Percentiles rank a stretch among this genome's conserved stretches.
Conservation (phyloP, 306 rosid genomes). For the Prunus mira region DNA sequence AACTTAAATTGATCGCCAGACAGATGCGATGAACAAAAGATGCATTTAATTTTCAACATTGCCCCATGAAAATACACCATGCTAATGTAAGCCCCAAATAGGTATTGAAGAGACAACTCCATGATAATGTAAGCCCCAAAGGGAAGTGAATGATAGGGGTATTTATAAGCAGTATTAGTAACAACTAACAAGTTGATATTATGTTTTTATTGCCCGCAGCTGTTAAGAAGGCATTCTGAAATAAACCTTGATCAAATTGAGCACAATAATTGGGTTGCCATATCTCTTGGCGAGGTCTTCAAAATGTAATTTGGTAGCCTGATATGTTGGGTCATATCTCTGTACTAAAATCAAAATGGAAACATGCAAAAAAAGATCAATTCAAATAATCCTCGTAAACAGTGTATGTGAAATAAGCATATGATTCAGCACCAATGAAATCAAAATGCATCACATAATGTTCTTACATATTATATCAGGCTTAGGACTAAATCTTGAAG, state of each 20-base stretch:
- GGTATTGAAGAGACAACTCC: background rate
- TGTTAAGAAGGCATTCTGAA: conserved; percentile 10
- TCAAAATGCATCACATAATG: conserved; percentile 19
- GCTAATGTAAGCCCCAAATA: background rate
- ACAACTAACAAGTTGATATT: background rate
- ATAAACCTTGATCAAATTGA: conserved; percentile 82
- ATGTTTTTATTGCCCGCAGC: background rate
- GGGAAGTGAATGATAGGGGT: no score
- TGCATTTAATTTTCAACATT: background rate
- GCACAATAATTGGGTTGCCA: conserved; percentile 88
- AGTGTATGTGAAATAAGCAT: conserved; percentile 4
- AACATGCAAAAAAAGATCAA: background rate
- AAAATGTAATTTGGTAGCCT: conserved; percentile 87
- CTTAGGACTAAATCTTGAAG: conserved; percentile 90
- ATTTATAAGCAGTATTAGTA: background rate
- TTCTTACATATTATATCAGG: conserved; percentile 85
- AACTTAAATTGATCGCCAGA: background rate
- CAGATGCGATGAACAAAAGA: background rate
- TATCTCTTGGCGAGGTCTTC: conserved; percentile 88
- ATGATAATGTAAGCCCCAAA: no score
- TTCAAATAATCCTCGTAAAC: conserved; percentile 8
- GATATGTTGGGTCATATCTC: conserved; percentile 93
- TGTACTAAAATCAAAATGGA: conserved; percentile 59
- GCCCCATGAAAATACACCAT: background rate
- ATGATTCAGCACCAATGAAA: conserved; percentile 2